phyloP scores from a whole-genome alignment of 164 flowering plant species.

The Magnolia changhungtana region DNA sequence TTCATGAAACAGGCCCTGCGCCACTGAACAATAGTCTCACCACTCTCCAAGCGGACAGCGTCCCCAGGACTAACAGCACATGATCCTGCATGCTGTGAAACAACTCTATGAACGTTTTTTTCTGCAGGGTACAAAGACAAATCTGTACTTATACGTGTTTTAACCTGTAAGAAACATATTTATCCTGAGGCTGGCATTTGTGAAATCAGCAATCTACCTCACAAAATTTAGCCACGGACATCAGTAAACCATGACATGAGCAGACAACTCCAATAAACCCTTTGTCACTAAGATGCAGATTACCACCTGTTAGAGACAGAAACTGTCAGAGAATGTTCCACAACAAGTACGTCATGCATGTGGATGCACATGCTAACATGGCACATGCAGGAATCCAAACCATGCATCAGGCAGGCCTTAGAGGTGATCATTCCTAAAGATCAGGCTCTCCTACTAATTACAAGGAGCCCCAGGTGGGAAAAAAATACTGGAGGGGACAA shows the following conservation, averaged over 20 bases:
- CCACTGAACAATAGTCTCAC: constrained; percentile 67
- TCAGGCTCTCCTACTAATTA: not conserved
- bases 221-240: constrained; percentile 60
- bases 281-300: constrained; percentile 52
- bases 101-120: not conserved
- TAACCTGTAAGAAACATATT: not conserved
- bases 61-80: constrained; percentile 49
- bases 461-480: not conserved
- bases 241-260: constrained; percentile 49
- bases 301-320: constrained; percentile 41
- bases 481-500: not conserved
- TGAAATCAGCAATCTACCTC: constrained; percentile 37
- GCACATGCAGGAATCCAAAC: not conserved
- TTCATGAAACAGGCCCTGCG: constrained; percentile 46
- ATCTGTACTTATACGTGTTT: not conserved
- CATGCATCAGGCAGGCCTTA: not conserved
- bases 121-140: not conserved
- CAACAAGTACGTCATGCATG: not conserved
- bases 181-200: not conserved
- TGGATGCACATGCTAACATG: not conserved
- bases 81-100: constrained; percentile 63
- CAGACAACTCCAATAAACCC: constrained; percentile 62
- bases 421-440: too few relatives aligned
- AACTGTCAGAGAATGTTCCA: constrained; percentile 1
- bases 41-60: constrained; percentile 57